phyloP scores from a whole-genome alignment of 305 asterid species.

The Coffea humblotiana region DNA sequence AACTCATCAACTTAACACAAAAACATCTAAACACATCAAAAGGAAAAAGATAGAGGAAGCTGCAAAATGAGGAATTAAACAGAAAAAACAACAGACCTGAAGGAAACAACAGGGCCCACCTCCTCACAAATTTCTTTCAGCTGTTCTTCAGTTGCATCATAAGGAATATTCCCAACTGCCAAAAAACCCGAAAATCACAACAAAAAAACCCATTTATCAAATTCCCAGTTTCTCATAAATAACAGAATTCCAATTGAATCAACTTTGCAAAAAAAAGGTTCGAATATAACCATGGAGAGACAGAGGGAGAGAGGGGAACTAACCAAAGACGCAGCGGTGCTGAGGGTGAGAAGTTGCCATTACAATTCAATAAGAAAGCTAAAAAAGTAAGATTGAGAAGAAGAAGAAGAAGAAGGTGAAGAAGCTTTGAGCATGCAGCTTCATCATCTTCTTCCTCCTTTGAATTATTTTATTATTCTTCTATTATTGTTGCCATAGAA shows the following conservation, averaged over 20 bases:
- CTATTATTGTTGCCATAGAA: neutral
- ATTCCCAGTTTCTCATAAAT: too few species aligned
- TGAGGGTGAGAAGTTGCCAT: constrained; percentile 72
- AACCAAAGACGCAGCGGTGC: constrained; percentile 92
- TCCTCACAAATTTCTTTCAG: constrained; percentile 89
- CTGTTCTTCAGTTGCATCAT: constrained; percentile 94
- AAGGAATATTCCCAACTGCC: constrained; percentile 60
- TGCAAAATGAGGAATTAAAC: neutral
- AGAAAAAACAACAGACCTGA: constrained; percentile 54
- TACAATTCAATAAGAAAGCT: constrained; percentile 21
- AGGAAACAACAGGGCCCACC: constrained; percentile 93
- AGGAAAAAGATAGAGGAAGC: neutral
- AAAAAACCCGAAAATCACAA: too few species aligned
- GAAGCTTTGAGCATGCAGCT: constrained; percentile 11
- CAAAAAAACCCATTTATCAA: too few species aligned
- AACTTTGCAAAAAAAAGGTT: too few species aligned
- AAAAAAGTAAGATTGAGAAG: constrained; percentile 5
- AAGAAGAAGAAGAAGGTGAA: constrained; percentile 26
- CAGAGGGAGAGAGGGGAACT: constrained; percentile 2
- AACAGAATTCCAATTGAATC: too few species aligned
- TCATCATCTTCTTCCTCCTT: constrained; percentile 22
- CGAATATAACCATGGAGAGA: too few species aligned
- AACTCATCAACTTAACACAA: neutral
- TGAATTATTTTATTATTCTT: too few species aligned
- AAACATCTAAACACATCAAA: neutral